Conservation (phyloP, 2,329 filamentous ascomycete species). For the Pseudopyricularia cyperi region DNA sequence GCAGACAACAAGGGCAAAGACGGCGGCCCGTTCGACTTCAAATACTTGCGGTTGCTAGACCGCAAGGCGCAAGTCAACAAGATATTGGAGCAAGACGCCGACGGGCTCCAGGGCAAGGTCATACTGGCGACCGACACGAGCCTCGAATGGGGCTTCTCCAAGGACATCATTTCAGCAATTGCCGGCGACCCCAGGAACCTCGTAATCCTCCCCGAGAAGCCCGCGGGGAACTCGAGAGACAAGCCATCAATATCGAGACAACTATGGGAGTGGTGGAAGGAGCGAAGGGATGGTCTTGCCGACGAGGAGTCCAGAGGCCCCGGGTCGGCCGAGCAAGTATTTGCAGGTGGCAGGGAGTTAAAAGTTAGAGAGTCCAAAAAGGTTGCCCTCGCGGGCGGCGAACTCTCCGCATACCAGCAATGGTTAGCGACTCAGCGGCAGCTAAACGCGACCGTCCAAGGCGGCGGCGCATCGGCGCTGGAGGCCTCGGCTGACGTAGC, state of each 20-base stretch:
- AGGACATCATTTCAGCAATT: conserved; percentile 60
- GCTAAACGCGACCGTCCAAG: conserved; percentile 67
- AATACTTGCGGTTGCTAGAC: conserved; percentile 71
- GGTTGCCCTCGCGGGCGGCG: conserved; percentile 58
- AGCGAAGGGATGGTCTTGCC: conserved; percentile 46
- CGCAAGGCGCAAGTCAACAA: conserved; percentile 67
- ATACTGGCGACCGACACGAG: conserved; percentile 86
- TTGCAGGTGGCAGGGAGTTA: conserved; percentile 49
- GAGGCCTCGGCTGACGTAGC: conserved; percentile 61
- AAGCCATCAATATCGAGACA: conserved; percentile 53
- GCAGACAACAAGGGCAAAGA: conserved; percentile 35
- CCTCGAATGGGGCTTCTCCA: conserved; percentile 90
- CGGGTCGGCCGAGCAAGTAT: conserved; percentile 40
- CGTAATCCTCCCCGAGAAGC: conserved; percentile 73
- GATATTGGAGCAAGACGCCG: conserved; percentile 33
- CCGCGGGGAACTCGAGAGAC: conserved; percentile 28
- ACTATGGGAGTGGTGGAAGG: conserved; percentile 70
- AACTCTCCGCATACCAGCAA: conserved; percentile 76
- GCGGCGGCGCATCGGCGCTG: conserved; percentile 48
- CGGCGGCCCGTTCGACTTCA: conserved; percentile 78
- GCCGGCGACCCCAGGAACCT: conserved; percentile 70
- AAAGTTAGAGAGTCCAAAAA: conserved; percentile 48
- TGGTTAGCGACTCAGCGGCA: conserved; percentile 83
- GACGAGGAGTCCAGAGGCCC: conserved; percentile 28
- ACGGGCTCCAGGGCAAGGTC: conserved; percentile 41